Evolutionary conservation across 2,329 filamentous ascomycete genomes (phyloP).

Genomic region (Cordyceps pruinosa): DNA sequence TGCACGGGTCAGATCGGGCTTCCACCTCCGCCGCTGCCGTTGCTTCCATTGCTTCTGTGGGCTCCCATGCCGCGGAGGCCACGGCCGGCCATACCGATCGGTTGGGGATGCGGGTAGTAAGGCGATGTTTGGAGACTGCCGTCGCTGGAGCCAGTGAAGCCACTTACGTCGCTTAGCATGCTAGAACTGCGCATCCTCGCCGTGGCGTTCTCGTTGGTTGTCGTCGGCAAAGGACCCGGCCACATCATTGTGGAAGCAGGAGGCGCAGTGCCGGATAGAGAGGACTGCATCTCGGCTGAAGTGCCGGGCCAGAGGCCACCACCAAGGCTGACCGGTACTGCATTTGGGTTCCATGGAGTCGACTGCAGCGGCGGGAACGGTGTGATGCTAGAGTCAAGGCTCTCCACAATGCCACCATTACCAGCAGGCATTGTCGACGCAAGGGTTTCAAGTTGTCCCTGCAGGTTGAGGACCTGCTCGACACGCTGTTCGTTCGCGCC

Average conservation of each 20-base stretch:
- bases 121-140: constrained; percentile 31
- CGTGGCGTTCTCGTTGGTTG: constrained; percentile 18
- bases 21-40: constrained; percentile 44
- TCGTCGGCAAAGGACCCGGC: not conserved
- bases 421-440: constrained; percentile 26
- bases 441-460: constrained; percentile 23
- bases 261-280: constrained; percentile 22
- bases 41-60: constrained; percentile 31
- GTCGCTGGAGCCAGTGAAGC: constrained; percentile 56
- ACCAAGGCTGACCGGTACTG: constrained; percentile 21
- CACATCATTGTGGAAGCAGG: not conserved
- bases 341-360: constrained; percentile 26
- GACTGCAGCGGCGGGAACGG: constrained; percentile 7
- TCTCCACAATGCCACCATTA: constrained; percentile 28
- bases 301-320: constrained; percentile 31
- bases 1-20: constrained; percentile 35
- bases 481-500: constrained; percentile 23
- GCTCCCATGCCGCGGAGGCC: constrained; percentile 10
- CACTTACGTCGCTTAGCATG: constrained; percentile 61
- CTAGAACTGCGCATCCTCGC: constrained; percentile 54
- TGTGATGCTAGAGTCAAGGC: constrained; percentile 14
- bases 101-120: not conserved
- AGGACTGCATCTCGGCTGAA: constrained; percentile 26
- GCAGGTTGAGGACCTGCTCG: constrained; percentile 25
- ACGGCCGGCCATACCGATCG: not conserved